Evolutionary conservation across 140 eudicot species (phyloP).

Genomic region (Oenanthe javanica): DNA sequence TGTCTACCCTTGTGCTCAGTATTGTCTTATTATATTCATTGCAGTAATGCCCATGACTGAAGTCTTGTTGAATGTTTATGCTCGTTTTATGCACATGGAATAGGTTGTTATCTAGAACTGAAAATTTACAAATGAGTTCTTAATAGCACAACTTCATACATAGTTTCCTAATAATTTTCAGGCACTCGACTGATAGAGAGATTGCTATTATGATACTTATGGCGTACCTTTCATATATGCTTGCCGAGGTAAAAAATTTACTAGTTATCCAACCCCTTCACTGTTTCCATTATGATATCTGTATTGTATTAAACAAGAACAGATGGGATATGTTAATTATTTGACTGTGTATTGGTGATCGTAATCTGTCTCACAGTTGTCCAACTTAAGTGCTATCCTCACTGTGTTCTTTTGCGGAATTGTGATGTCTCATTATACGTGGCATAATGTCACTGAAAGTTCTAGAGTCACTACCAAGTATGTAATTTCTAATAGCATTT

Average conservation of each 20-base stretch:
- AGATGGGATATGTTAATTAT: background rate
- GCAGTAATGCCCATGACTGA: background rate
- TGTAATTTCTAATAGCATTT: conserved; percentile 8
- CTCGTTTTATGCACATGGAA: background rate
- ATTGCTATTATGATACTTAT: conserved; percentile 83
- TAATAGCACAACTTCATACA: conserved; percentile 6
- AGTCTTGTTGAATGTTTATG: background rate
- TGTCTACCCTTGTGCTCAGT: background rate
- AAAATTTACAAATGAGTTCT: background rate
- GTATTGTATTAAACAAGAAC: background rate
- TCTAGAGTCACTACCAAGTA: conserved; percentile 90
- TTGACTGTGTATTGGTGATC: conserved; percentile 3
- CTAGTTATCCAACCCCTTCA: conserved; percentile 9
- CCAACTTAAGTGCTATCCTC: conserved; percentile 69
- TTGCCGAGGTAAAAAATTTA: conserved; percentile 60
- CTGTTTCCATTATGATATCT: conserved; percentile 7
- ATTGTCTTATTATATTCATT: background rate
- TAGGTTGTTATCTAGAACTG: background rate
- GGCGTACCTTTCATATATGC: conserved; percentile 81
- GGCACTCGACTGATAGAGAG: conserved; percentile 94
- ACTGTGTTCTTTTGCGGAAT: conserved; percentile 93
- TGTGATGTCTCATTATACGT: conserved; percentile 92
- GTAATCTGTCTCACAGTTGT: conserved; percentile 46
- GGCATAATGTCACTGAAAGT: conserved; percentile 92
- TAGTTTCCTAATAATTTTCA: conserved; percentile 24